Evolutionary conservation across 192 early-diverging fungal species (phyloP).

Genomic region (Coemansia sp.): DNA sequence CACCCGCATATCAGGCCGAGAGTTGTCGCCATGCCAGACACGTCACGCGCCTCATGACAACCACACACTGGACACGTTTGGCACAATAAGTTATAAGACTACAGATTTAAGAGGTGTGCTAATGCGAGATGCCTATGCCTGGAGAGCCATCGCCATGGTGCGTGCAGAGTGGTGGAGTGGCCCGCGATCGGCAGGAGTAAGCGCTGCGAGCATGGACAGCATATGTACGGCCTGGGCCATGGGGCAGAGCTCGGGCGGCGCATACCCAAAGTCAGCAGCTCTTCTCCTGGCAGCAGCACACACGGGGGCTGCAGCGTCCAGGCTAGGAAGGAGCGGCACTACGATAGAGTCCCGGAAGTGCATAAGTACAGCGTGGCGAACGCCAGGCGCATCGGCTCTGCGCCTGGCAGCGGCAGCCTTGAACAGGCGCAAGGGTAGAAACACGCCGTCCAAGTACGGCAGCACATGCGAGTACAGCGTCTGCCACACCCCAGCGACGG

Average conservation of each 20-base stretch:
- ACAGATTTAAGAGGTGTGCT: not conserved
- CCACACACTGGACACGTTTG: not conserved
- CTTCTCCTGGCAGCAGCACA: conserved; percentile 33
- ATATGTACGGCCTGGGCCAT: conserved; percentile 26
- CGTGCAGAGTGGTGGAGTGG: conserved; percentile 32
- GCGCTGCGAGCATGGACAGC: conserved; percentile 36
- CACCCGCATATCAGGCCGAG: conserved; percentile 3
- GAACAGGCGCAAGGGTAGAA: conserved; percentile 67
- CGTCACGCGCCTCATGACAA: conserved; percentile 1
- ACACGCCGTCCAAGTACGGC: conserved; percentile 85
- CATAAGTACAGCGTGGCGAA: conserved; percentile 32
- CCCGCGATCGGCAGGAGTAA: conserved; percentile 40
- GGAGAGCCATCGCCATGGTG: conserved; percentile 23
- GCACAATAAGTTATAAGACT: not conserved
- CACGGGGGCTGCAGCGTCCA: conserved; percentile 26
- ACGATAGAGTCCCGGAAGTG: conserved; percentile 43
- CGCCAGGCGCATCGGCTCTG: conserved; percentile 1
- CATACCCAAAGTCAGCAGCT: conserved; percentile 1
- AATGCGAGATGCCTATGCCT: conserved; percentile 5
- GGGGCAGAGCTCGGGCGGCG: not conserved
- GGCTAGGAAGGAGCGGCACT: conserved; percentile 26
- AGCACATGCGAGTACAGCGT: conserved; percentile 81
- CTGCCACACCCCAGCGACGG: conserved; percentile 77
- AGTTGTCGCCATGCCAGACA: not conserved
- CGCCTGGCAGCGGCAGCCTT: not conserved